Base-by-base conservation (phyloP, 331 rosid genomes). In the Cydonia oblonga region DNA sequence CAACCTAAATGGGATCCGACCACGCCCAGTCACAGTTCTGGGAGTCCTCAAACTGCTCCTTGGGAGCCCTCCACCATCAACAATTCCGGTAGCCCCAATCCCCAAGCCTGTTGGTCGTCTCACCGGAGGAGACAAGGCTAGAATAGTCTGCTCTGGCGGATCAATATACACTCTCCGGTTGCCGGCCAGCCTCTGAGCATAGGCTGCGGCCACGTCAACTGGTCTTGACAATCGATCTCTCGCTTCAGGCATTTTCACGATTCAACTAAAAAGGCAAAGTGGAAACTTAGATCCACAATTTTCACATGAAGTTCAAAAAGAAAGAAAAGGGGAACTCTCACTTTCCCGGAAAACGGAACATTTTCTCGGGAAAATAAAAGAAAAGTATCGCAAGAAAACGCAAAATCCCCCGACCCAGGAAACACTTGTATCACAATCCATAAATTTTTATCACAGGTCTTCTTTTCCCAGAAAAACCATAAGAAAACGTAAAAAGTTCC, bases 211-310 rank as follows among this genome's bases (percentile, higher is more conserved):
- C 0, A 72, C 14, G 66, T 90, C 93, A 8, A 83, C 70, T 5
- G 86, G 78, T 54, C 84, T 78, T 7, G 79, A n/a, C 59, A 89
- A 73, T 1, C 98, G 75, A 60, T 92, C 98, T 28, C 96, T 73
- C 5, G 96, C 60, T 75, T 90, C 91, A 6, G 98, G 82, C 98
- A 92, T 92, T 61, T 18, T 81, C 29, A 69, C 25, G 72, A 74
- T 54, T 76, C 20, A 51, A 64, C 73, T 64, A 58, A 4, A 40
- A 33, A 46, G 60, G 11, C 4, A 75, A 23, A 62, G 57, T 13
- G 4, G 8, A 23, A 30, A 64, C 2, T 20, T 1, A 66, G 58
- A 60, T 44, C 33, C 60, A 49, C 44, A 5, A 59, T 24, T 58
- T 24, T 23, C 61, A 56, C 32, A 52, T 2, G 11, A 6, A 59